Conservation (phyloP, 208 protist species). For the Trypanosoma conorhini region DNA sequence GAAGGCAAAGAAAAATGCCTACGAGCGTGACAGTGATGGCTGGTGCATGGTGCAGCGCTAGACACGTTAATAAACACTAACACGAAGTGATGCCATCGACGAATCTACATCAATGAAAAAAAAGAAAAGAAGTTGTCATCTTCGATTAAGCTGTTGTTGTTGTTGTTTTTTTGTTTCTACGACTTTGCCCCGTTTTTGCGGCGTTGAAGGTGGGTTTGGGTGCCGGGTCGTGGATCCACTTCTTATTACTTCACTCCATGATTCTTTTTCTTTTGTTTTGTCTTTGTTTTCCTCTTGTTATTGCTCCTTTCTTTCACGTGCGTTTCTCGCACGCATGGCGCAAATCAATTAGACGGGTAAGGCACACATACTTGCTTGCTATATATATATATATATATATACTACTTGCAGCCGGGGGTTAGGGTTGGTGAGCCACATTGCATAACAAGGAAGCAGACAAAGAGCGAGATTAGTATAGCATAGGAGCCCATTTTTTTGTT, state of each 20-base stretch:
- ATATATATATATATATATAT: slow-evolving; percentile 4
- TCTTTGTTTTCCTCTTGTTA: no score
- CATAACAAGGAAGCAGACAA: background rate
- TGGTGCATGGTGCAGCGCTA: slow-evolving; percentile 50
- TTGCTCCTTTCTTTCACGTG: background rate
- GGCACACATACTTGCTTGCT: background rate
- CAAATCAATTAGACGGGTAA: background rate
- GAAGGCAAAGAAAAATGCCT: slow-evolving; percentile 70
- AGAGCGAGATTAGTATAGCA: background rate
- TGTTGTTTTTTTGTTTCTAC: background rate
- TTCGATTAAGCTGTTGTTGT: background rate
- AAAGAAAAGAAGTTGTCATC: slow-evolving; percentile 3
- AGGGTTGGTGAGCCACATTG: background rate
- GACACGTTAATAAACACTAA: background rate
- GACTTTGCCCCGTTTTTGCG: background rate
- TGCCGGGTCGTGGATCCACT: background rate
- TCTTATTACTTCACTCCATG: background rate
- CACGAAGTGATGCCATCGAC: background rate
- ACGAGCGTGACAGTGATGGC: slow-evolving; percentile 53
- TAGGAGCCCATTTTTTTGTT: no score
- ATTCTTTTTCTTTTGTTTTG: background rate
- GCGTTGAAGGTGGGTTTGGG: background rate
- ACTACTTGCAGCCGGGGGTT: background rate
- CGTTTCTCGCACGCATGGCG: background rate
- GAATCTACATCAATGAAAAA: background rate